Evolutionary conservation across 73 alveolate species (phyloP).

Genomic region (Blepharisma stoltei): DNA sequence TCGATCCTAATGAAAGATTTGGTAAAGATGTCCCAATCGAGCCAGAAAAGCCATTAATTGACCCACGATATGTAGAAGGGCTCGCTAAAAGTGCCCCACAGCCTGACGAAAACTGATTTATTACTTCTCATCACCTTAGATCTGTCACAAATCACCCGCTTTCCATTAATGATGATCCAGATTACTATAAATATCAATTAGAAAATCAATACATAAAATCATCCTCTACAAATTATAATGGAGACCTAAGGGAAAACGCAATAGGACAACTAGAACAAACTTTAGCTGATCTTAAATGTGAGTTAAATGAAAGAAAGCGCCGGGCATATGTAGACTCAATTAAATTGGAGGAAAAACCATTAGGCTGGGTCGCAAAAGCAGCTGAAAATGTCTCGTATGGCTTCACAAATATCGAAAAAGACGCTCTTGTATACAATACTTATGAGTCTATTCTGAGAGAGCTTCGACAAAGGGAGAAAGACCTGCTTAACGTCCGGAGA

Average conservation of each 20-base stretch:
- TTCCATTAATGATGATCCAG: constrained; percentile 84
- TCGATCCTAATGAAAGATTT: constrained; percentile 53
- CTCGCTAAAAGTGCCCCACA: constrained; percentile 27
- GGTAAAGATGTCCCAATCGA: constrained; percentile 51
- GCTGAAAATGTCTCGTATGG: constrained; percentile 64
- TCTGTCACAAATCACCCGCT: constrained; percentile 75
- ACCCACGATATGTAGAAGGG: constrained; percentile 46
- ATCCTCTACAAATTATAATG: constrained; percentile 55
- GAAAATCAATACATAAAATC: constrained; percentile 62
- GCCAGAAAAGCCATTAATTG: constrained; percentile 32
- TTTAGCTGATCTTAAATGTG: constrained; percentile 51
- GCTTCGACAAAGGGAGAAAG: constrained; percentile 77
- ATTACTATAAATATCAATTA: constrained; percentile 76
- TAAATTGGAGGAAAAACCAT: constrained; percentile 57
- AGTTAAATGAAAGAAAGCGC: constrained; percentile 45
- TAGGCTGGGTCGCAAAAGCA: constrained; percentile 59
- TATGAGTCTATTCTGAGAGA: constrained; percentile 78
- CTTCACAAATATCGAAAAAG: constrained; percentile 55
- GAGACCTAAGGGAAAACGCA: constrained; percentile 62
- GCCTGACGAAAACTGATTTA: constrained; percentile 62
- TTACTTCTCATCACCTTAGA: constrained; percentile 85
- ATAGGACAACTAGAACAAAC: constrained; percentile 57
- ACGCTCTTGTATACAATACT: constrained; percentile 66
- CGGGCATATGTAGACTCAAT: constrained; percentile 50
- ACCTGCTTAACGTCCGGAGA: constrained; percentile 69